Conservation (phyloP, 192 early-diverging fungal genomes). For the Backusella liffmaniae region DNA sequence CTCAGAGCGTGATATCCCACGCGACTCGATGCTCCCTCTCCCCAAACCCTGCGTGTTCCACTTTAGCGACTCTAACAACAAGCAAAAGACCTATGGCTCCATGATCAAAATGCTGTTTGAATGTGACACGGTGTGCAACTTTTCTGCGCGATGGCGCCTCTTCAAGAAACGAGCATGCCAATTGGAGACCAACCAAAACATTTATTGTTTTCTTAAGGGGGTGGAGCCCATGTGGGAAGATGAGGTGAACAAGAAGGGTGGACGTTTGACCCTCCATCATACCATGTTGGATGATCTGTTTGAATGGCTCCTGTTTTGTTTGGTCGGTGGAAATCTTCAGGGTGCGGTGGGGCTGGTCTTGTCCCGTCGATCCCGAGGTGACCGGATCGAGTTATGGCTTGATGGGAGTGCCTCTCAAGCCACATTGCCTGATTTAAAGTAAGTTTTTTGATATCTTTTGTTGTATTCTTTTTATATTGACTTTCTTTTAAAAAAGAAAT, state of each 20-base stretch:
- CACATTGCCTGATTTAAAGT: conserved; percentile 30
- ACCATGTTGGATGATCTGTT: conserved; percentile 40
- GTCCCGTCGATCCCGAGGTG: conserved; percentile 38
- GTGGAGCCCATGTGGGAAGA: conserved; percentile 85
- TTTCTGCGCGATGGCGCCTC: conserved; percentile 45
- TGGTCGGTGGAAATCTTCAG: conserved; percentile 44
- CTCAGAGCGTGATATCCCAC: neutral
- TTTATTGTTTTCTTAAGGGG: conserved; percentile 67
- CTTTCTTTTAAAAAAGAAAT: neutral
- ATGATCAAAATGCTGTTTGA: conserved; percentile 46
- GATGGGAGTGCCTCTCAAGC: conserved; percentile 29
- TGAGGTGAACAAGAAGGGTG: conserved; percentile 68
- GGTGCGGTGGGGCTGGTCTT: conserved; percentile 29
- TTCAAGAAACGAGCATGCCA: conserved; percentile 36
- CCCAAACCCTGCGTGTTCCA: conserved; percentile 16
- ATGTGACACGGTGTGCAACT: conserved; percentile 47
- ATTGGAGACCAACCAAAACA: conserved; percentile 63
- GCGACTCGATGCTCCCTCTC: conserved; percentile 14
- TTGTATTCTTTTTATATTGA: neutral
- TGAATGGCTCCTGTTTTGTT: conserved; percentile 44
- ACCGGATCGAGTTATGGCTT: conserved; percentile 53
- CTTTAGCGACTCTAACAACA: conserved; percentile 47
- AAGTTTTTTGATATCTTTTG: neutral
- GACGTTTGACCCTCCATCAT: conserved; percentile 40
- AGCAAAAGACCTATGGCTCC: conserved; percentile 40